These are phyloP conservation scores for Aquilaria sinensis DNA, from an alignment of 345 rosid species.

Conservation along the genomic window DNA sequence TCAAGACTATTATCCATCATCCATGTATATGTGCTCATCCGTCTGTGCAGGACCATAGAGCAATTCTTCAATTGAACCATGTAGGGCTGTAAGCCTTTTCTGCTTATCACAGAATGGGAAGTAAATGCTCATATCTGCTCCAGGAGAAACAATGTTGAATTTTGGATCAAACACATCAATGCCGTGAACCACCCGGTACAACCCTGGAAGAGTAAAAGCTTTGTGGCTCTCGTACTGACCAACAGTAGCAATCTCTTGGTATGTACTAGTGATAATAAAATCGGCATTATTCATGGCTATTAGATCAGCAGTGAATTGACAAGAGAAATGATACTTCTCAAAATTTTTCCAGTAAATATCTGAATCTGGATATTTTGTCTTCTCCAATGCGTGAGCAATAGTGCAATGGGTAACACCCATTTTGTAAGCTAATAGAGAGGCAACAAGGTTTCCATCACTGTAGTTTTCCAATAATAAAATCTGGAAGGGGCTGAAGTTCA, in stretches of 20 bases:
- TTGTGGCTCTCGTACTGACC: slow-evolving; percentile 98
- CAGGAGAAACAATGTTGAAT: slow-evolving; percentile 97
- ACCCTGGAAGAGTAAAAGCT: slow-evolving; percentile 90
- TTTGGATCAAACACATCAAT: slow-evolving; percentile 96
- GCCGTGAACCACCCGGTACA: slow-evolving; percentile 91
- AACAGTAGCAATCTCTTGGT: slow-evolving; percentile 97
- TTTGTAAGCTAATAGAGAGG: slow-evolving; percentile 80
- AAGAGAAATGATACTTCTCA: slow-evolving; percentile 95
- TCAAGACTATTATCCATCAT: slow-evolving; percentile 42
- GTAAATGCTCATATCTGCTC: slow-evolving; percentile 95
- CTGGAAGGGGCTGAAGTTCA: slow-evolving; percentile 82
- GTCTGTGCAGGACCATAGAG: slow-evolving; percentile 69
- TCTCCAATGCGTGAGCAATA: slow-evolving; percentile 98
- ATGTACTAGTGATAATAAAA: slow-evolving; percentile 96
- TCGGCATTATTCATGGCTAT: slow-evolving; percentile 97
- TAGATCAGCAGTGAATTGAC: slow-evolving; percentile 95
- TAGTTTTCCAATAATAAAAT: slow-evolving; percentile 95
- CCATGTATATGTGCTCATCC: slow-evolving; percentile 55
- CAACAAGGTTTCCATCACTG: slow-evolving; percentile 98
- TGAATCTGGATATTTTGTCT: slow-evolving; percentile 98
- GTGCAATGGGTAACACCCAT: slow-evolving; percentile 98
- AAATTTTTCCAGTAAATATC: slow-evolving; percentile 96
- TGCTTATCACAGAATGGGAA: slow-evolving; percentile 63
- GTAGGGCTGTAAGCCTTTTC: slow-evolving; percentile 73
- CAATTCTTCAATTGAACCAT: slow-evolving; percentile 79